Conservation (phyloP, 257 asterid genomes). For the Forsythia suspensa region DNA sequence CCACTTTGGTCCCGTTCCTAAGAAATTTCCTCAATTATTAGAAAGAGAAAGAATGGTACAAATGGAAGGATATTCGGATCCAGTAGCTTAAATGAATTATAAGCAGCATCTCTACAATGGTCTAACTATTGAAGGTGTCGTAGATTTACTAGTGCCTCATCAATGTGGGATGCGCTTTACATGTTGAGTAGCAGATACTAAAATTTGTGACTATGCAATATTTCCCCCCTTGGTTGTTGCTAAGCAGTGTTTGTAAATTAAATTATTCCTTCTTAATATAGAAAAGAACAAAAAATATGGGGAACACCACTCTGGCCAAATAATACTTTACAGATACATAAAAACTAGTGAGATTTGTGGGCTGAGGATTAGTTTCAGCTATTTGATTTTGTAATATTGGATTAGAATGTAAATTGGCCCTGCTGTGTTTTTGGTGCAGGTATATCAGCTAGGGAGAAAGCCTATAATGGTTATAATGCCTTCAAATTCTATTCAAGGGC, state of each 20-base stretch:
- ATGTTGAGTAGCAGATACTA: neutral
- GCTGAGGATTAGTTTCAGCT: neutral
- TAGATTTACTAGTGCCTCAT: neutral
- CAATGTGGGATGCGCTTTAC: neutral
- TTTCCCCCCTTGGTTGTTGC: neutral
- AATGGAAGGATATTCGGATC: neutral
- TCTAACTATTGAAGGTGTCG: too few species aligned
- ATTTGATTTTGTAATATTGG: neutral
- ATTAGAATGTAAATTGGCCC: too few species aligned
- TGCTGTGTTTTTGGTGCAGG: conserved; percentile 20
- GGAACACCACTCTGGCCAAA: neutral
- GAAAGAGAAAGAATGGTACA: neutral
- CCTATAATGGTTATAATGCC: neutral
- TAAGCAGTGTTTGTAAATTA: neutral
- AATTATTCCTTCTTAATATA: too few species aligned
- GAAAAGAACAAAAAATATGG: neutral
- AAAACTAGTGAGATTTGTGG: neutral
- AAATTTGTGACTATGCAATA: neutral
- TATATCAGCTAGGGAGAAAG: conserved; percentile 1
- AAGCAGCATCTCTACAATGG: too few species aligned
- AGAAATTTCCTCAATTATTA: neutral
- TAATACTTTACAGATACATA: too few species aligned
- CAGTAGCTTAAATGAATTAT: too few species aligned
- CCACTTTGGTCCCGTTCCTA: neutral
- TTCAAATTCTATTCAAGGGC: conserved; percentile 10